Evolutionary conservation across 225 moss, liverwort and hornwort genomes (phyloP).

Genomic region (Sphagnum tenellum): DNA sequence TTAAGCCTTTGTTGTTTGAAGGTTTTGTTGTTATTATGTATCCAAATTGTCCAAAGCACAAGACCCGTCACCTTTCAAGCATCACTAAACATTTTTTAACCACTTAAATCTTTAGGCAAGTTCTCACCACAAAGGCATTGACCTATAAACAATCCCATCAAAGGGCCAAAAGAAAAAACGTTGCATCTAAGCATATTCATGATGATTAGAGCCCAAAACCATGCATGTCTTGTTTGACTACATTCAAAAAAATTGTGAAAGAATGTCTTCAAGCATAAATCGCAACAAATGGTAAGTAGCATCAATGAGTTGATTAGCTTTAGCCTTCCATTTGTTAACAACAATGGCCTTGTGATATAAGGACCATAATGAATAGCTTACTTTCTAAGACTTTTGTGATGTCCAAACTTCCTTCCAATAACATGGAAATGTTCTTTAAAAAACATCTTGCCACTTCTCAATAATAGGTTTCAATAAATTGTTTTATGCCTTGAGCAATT

Average conservation of each 20-base stretch:
- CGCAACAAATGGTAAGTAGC: background rate
- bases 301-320: background rate
- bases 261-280: background rate
- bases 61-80: background rate
- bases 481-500: no score
- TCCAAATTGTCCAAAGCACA: background rate
- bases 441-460: background rate
- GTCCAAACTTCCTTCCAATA: background rate
- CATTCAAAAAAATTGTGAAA: background rate
- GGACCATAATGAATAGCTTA: background rate
- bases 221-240: background rate
- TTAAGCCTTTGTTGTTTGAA: background rate
- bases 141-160: background rate
- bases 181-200: background rate
- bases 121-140: background rate
- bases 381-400: background rate
- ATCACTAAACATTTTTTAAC: background rate
- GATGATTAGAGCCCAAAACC: background rate
- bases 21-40: background rate
- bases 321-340: background rate
- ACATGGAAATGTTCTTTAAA: background rate
- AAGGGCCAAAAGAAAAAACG: background rate
- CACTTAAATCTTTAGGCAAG: background rate
- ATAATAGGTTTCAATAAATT: background rate
- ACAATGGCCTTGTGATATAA: background rate